Base-by-base conservation (phyloP, 805 yeast genomes). In the Lipomyces starkeyi region DNA sequence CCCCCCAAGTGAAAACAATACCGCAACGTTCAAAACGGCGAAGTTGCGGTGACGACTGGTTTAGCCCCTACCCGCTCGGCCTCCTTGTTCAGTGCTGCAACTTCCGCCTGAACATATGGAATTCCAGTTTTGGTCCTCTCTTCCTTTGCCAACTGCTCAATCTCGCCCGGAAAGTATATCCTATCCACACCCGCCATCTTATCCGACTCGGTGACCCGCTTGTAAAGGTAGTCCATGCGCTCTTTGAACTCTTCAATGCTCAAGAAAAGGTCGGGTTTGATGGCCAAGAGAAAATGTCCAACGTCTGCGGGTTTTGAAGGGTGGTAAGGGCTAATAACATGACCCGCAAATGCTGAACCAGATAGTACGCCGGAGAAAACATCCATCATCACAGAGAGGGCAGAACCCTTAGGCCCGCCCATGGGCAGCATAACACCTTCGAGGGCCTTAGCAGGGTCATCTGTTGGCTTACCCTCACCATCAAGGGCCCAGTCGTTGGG, bases 331-430 rank as follows among this genome's bases (percentile, higher is more conserved):
- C 6, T 57, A 3, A 66, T 8, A 25, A 60, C 63, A 58, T 60
- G 63, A n/a, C 63, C 63, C 8, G 63, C 63, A 56, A 55, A 60
- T 8, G 63, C 63, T 37, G 63, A 60, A n/a, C 63, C 63, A 22
- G 63, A 60, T 8, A 60, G 43, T 17, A 60, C 63, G 7, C 63
- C 63, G 25, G 63, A 60, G 43, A 60, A 60, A 22, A 60, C 63
- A 32, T 60, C 63, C 63, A 60, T 60, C 63, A 60, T 60, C 14
- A 60, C 57, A 17, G 63, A 2, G n/a, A 60, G 32, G 1, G 63
- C 63, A 7, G 64, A 60, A n/a, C 63, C 63, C 25, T 60, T 60
- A 1, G 63, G 63, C 13, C 63, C 63, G 1, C 63, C 63, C 63
- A 60, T 60, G 20, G 63, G 63, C 2, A 60, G 64, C 63, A 60